Percentiles rank a stretch among this genome's conserved stretches.
These are phyloP conservation scores for Hippophae tibetana DNA, from an alignment of 306 rosid species.

Conservation along the genomic window DNA sequence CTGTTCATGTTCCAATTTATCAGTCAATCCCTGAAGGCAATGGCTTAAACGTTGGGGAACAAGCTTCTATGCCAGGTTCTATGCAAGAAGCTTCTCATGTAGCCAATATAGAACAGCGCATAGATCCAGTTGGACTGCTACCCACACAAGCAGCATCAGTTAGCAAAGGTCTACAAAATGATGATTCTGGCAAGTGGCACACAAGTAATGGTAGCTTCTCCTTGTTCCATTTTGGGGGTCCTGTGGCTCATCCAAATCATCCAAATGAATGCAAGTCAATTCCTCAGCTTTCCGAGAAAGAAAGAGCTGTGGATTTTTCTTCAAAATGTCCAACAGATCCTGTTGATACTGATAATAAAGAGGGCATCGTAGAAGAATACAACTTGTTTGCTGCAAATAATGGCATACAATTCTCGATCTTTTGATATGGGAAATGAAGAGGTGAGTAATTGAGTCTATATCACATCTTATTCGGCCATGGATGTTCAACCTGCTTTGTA, in stretches of 20 bases:
- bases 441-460: no score
- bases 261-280: slow-evolving; percentile 41
- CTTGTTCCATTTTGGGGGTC: slow-evolving; percentile 89
- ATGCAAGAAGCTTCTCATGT: slow-evolving; percentile 34
- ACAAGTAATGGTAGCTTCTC: slow-evolving; percentile 49
- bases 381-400: slow-evolving; percentile 83
- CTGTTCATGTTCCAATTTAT: slow-evolving; percentile 44
- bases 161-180: slow-evolving; percentile 31
- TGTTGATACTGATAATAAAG: slow-evolving; percentile 51
- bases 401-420: slow-evolving; percentile 61
- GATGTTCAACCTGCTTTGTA: no score
- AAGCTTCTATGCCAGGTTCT: slow-evolving; percentile 32
- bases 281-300: slow-evolving; percentile 33
- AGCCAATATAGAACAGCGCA: slow-evolving; percentile 28
- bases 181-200: slow-evolving; percentile 39
- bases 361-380: slow-evolving; percentile 76
- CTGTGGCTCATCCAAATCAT: slow-evolving; percentile 60
- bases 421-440: slow-evolving; percentile 35
- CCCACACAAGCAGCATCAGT: slow-evolving; percentile 22
- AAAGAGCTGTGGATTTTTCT: slow-evolving; percentile 31
- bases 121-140: slow-evolving; percentile 29
- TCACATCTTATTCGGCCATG: no score
- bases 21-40: slow-evolving; percentile 47
- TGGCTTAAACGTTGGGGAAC: slow-evolving; percentile 37
- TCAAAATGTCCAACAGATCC: slow-evolving; percentile 34